Percentiles rank a stretch among this genome's conserved stretches.
Conservation (phyloP, 148 eudicot genomes). For the Rhododendron henanense region DNA sequence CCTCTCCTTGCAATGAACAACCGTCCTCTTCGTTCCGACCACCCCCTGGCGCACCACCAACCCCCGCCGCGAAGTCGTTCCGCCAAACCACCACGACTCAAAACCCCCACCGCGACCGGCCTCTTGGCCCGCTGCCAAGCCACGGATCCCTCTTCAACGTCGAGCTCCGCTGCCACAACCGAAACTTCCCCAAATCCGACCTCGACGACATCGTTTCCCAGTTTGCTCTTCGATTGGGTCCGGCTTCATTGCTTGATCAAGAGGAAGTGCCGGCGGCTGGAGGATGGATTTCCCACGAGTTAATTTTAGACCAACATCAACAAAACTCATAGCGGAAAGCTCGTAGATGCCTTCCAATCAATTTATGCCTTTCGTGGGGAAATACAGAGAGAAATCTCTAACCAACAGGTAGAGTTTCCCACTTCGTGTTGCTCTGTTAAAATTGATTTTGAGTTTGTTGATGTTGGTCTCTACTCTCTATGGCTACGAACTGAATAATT, state of each 20-base stretch:
- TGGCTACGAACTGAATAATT: too few relatives aligned
- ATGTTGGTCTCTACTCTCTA: too few relatives aligned
- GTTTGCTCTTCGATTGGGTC: constrained; percentile 24
- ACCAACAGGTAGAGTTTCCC: constrained; percentile 41
- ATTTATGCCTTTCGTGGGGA: constrained; percentile 44
- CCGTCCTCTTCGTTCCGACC: background rate
- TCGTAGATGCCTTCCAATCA: too few relatives aligned
- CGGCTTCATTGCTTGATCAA: constrained; percentile 29
- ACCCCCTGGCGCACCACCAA: too few relatives aligned
- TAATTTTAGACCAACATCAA: too few relatives aligned
- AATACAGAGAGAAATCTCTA: constrained; percentile 29
- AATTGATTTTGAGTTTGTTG: background rate
- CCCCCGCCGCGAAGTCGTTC: background rate
- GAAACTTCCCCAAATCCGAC: background rate
- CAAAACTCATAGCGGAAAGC: too few relatives aligned
- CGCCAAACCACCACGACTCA: too few relatives aligned
- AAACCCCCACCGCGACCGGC: too few relatives aligned
- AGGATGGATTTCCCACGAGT: constrained; percentile 42
- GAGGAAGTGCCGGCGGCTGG: constrained; percentile 47
- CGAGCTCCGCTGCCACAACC: too few relatives aligned
- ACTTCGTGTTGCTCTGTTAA: background rate
- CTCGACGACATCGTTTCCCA: constrained; percentile 18
- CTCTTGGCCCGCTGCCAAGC: too few relatives aligned
- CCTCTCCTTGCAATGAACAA: background rate
- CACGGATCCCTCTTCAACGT: too few relatives aligned